Evolutionary conservation across 1,284 basidiomycete genomes (phyloP).

Genomic region (Fistulina hepatica): DNA sequence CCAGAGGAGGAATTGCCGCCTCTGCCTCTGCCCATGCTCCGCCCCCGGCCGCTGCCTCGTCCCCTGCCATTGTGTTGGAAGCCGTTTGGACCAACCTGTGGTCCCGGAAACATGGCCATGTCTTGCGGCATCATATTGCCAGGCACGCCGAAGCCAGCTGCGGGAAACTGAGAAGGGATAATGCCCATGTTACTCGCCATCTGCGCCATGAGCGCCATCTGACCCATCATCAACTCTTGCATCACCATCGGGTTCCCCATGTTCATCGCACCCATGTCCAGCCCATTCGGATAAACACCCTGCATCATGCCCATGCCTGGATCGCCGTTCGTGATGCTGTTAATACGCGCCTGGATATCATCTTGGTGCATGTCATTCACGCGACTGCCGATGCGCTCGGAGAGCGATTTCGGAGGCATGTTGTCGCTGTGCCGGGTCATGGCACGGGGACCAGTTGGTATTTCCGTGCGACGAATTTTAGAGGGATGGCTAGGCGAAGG

Average conservation of each 20-base stretch:
- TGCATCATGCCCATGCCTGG: slow-evolving; percentile 32
- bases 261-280: slow-evolving; percentile 54
- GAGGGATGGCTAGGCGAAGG: slow-evolving; percentile 60
- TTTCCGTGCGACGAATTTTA: slow-evolving; percentile 58
- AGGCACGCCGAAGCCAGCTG: slow-evolving; percentile 36
- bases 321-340: slow-evolving; percentile 44
- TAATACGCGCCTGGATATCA: slow-evolving; percentile 68
- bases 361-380: slow-evolving; percentile 38
- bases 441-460: slow-evolving; percentile 70
- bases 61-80: slow-evolving; percentile 28
- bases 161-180: slow-evolving; percentile 47
- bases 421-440: slow-evolving; percentile 49
- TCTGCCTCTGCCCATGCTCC: slow-evolving; percentile 27
- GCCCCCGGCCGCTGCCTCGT: slow-evolving; percentile 23
- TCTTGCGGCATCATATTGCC: slow-evolving; percentile 45
- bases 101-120: slow-evolving; percentile 36
- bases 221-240: slow-evolving; percentile 79
- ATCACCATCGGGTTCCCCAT: slow-evolving; percentile 63
- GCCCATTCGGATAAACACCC: too few species aligned
- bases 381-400: slow-evolving; percentile 60
- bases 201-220: slow-evolving; percentile 79
- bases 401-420: slow-evolving; percentile 40
- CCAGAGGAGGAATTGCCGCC: slow-evolving; percentile 32
- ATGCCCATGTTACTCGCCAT: slow-evolving; percentile 69
- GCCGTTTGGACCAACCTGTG: slow-evolving; percentile 31